A percentile compares a stretch with the other conserved stretches of the same genome.
These are phyloP conservation scores for Gossypium aridum DNA, from an alignment of 441 rosid genomes.

Conservation along the genomic window DNA sequence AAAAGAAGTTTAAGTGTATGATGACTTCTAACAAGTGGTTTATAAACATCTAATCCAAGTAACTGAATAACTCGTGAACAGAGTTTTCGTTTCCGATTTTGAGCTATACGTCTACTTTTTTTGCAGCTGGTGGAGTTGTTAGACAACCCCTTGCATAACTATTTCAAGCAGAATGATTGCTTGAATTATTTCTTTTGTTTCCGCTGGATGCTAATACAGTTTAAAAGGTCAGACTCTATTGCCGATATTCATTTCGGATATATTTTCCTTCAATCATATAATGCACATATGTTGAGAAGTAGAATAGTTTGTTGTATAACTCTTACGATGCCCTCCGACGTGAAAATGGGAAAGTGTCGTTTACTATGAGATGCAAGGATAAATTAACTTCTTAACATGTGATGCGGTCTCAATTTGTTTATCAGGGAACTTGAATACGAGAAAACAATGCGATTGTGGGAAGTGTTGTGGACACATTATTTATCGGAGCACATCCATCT, in stretches of 20 bases:
- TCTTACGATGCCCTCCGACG: not conserved
- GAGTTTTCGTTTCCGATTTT: slow-evolving; percentile 9
- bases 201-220: slow-evolving; percentile 96
- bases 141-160: slow-evolving; percentile 79
- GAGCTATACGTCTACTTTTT: slow-evolving; percentile 17
- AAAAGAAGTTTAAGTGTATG: not conserved
- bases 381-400: not conserved
- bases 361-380: not conserved
- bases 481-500: slow-evolving; percentile 87
- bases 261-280: not conserved
- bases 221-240: slow-evolving; percentile 61
- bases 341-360: not conserved
- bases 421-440: slow-evolving; percentile 84
- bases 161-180: slow-evolving; percentile 92
- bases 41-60: not conserved
- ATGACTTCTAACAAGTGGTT: not conserved
- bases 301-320: not conserved
- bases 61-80: not conserved
- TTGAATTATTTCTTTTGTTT: slow-evolving; percentile 99
- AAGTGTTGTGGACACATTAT: slow-evolving; percentile 88
- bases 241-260: not conserved
- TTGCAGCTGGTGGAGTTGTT: slow-evolving; percentile 92
- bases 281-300: not conserved
- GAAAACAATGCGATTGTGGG: slow-evolving; percentile 84
- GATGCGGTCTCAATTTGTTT: slow-evolving; percentile 6